Evolutionary conservation across 1,284 basidiomycete species (phyloP).

Genomic region (Papiliotrema nemorosa): DNA sequence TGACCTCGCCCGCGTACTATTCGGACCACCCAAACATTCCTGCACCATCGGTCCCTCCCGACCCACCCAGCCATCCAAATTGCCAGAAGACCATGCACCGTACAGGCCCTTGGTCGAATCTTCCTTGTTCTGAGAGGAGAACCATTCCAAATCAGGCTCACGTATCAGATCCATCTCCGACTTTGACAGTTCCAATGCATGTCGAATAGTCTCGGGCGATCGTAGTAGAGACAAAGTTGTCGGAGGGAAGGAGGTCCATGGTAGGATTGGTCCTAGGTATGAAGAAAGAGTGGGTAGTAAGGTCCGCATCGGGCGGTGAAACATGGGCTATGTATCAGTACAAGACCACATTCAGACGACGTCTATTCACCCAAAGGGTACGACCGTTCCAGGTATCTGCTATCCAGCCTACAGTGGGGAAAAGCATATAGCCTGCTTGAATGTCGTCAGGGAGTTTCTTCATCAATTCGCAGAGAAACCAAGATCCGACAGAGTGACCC

Average conservation of each 20-base stretch:
- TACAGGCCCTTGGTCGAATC: constrained; percentile 21
- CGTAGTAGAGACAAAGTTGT: constrained; percentile 36
- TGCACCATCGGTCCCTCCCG: constrained; percentile 36
- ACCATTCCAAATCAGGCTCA: constrained; percentile 41
- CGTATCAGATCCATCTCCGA: constrained; percentile 45
- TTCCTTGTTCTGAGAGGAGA: constrained; percentile 13
- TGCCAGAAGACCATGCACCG: constrained; percentile 33
- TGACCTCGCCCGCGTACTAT: constrained; percentile 20
- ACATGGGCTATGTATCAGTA: constrained; percentile 37
- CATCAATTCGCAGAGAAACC: constrained; percentile 40
- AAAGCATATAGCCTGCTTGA: constrained; percentile 31
- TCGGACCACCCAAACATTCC: constrained; percentile 25
- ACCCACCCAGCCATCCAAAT: constrained; percentile 43
- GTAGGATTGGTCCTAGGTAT: constrained; percentile 31
- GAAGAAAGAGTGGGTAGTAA: constrained; percentile 28
- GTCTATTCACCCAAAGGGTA: constrained; percentile 35
- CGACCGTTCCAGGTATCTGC: constrained; percentile 39
- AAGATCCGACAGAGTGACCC: constrained; percentile 46
- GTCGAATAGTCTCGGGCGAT: constrained; percentile 31
- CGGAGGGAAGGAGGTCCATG: constrained; percentile 24
- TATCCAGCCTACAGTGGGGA: constrained; percentile 45
- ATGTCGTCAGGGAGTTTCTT: constrained; percentile 18
- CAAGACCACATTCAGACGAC: not conserved
- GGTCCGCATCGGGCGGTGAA: constrained; percentile 29
- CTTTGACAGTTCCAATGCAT: constrained; percentile 37